Percentiles rank a stretch among this genome's conserved stretches.
phyloP scores from a whole-genome alignment of 176 grass and related monocot genomes.

The Aegilops tauschii region DNA sequence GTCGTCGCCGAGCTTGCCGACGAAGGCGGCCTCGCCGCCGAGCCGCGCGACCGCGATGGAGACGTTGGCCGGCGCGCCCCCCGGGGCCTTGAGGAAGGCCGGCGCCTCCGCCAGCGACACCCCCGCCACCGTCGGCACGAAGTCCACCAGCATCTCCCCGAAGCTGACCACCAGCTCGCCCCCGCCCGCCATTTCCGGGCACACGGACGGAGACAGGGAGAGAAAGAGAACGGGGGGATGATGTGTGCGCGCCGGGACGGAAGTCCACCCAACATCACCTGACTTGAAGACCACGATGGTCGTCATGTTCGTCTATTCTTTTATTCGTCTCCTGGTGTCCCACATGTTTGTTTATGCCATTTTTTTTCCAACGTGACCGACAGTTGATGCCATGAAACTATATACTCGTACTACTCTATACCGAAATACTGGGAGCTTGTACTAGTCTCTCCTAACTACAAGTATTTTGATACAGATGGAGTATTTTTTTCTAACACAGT shows the following conservation, averaged over 20 bases:
- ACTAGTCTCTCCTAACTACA: too few relatives aligned
- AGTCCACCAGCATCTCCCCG: slow-evolving; percentile 99
- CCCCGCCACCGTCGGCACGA: slow-evolving; percentile 81
- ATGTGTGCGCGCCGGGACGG: not conserved
- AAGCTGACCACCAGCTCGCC: slow-evolving; percentile 73
- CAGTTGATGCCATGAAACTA: too few relatives aligned
- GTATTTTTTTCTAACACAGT: too few relatives aligned
- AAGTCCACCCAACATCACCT: not conserved
- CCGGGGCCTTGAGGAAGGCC: slow-evolving; percentile 89
- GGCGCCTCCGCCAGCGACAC: slow-evolving; percentile 95
- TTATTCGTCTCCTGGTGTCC: too few relatives aligned
- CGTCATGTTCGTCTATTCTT: too few relatives aligned
- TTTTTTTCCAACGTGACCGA: too few relatives aligned
- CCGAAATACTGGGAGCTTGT: too few relatives aligned
- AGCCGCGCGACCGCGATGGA: slow-evolving; percentile 87
- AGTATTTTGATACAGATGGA: too few relatives aligned
- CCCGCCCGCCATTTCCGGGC: slow-evolving; percentile 40
- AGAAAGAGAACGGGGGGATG: not conserved
- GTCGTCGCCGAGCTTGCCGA: slow-evolving; percentile 42
- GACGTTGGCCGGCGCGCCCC: slow-evolving; percentile 93
- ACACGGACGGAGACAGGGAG: not conserved
- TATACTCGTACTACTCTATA: too few relatives aligned
- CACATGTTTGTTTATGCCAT: too few relatives aligned
- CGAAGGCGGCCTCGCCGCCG: slow-evolving; percentile 74
- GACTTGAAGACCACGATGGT: not conserved